These are phyloP conservation scores for Pyrenochaeta sp. DNA, from an alignment of 2,329 filamentous ascomycete species.

Conservation along the genomic window DNA sequence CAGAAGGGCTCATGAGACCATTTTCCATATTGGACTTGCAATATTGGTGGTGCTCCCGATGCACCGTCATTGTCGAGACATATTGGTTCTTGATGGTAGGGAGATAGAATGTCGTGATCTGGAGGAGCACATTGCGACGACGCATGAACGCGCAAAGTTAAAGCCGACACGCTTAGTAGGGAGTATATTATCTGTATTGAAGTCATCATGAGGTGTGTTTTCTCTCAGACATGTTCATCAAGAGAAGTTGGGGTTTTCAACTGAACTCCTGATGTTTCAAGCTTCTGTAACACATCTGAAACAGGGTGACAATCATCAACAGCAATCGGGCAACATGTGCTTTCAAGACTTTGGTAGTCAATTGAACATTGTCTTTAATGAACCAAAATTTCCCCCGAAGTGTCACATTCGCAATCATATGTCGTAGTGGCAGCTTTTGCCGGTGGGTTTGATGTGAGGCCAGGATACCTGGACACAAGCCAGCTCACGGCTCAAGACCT, in stretches of 20 bases:
- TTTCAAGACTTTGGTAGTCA: too few relatives aligned
- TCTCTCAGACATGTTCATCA: conserved; percentile 4
- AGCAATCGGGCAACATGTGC: not conserved
- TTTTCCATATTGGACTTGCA: conserved; percentile 6
- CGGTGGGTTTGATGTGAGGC: not conserved
- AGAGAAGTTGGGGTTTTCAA: conserved; percentile 11
- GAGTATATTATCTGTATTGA: conserved; percentile 7
- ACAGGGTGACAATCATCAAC: conserved; percentile 6
- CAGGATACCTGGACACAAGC: not conserved
- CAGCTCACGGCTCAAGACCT: not conserved
- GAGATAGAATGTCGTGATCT: conserved; percentile 14
- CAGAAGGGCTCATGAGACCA: conserved; percentile 27
- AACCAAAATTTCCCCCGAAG: not conserved
- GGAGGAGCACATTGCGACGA: conserved; percentile 14
- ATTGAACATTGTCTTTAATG: not conserved
- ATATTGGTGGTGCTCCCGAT: not conserved
- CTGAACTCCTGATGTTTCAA: conserved; percentile 7
- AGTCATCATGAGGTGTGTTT: conserved; percentile 15
- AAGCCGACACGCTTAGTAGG: conserved; percentile 8
- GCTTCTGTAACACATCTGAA: conserved; percentile 32
- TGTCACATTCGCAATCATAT: not conserved
- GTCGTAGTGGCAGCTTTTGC: not conserved
- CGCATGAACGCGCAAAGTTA: conserved; percentile 4
- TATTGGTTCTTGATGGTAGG: conserved; percentile 15
- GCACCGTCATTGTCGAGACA: conserved; percentile 6